These are phyloP conservation scores for Ananas comosus DNA, from an alignment of 176 grass and related monocot species.

Conservation along the genomic window DNA sequence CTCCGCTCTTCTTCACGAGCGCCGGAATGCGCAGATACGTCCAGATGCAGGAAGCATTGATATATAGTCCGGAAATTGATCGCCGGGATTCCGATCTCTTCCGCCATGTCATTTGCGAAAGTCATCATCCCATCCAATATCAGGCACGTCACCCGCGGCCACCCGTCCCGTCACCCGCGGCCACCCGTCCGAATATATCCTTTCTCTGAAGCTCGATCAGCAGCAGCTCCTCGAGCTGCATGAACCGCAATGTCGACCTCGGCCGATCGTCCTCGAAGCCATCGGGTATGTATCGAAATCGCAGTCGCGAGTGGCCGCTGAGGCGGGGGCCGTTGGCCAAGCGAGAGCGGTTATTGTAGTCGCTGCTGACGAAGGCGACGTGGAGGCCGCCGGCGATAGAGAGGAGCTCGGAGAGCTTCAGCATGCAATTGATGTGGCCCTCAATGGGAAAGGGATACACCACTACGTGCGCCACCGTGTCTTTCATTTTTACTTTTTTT, in stretches of 20 bases:
- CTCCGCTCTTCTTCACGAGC: background rate
- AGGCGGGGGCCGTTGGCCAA: background rate
- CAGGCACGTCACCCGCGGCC: background rate
- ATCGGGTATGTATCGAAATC: background rate
- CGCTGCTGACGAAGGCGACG: background rate
- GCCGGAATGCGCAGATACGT: background rate
- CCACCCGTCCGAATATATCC: background rate
- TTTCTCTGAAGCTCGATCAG: background rate
- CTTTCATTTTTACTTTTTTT: too few species aligned
- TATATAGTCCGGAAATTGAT: background rate
- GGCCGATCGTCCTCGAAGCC: background rate
- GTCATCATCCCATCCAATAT: background rate
- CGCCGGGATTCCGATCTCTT: background rate
- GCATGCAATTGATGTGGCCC: too few species aligned
- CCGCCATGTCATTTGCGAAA: background rate
- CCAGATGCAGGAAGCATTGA: background rate
- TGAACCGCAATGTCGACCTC: background rate
- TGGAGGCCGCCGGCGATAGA: too few species aligned
- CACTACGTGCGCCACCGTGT: too few species aligned
- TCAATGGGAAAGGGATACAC: too few species aligned
- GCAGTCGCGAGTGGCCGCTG: too few species aligned
- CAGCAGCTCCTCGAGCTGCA: background rate
- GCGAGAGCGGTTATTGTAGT: background rate
- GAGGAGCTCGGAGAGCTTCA: too few species aligned
- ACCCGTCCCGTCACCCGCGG: background rate